Evolutionary conservation across 441 rosid genomes (phyloP).

Genomic region (Populus hybrid): DNA sequence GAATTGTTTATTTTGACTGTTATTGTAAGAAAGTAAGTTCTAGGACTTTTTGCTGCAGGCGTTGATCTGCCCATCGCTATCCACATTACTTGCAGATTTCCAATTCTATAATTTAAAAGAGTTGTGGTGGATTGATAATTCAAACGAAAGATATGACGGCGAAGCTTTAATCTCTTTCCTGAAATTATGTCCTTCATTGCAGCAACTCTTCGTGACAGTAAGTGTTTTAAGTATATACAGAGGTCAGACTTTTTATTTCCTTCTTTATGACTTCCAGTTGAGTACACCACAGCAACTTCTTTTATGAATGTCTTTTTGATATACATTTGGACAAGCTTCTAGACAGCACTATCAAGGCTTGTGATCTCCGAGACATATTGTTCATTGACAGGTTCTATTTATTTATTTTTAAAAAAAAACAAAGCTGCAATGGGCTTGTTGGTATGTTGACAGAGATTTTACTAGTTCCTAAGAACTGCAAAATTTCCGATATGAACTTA

Average conservation of each 20-base stretch:
- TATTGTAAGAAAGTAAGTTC: not conserved
- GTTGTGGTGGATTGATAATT: slow-evolving; percentile 59
- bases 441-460: not conserved
- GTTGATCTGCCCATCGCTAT: slow-evolving; percentile 42
- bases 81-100: slow-evolving; percentile 38
- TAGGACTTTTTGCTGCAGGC: slow-evolving; percentile 31
- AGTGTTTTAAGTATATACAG: slow-evolving; percentile 12
- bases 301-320: not conserved
- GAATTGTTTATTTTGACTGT: not conserved
- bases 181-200: slow-evolving; percentile 55
- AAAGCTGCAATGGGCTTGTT: not conserved
- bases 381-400: no score
- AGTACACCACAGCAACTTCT: not conserved
- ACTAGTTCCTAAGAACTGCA: not conserved
- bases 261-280: not conserved
- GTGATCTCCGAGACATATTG: not conserved
- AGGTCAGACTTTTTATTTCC: not conserved
- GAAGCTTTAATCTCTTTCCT: slow-evolving; percentile 44
- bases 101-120: slow-evolving; percentile 58
- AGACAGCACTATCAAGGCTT: not conserved
- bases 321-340: not conserved
- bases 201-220: slow-evolving; percentile 52
- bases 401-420: no score
- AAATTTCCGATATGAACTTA: not conserved
- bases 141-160: slow-evolving; percentile 29